phyloP scores from a whole-genome alignment of 164 flowering plant genomes.

The Piper betle region DNA sequence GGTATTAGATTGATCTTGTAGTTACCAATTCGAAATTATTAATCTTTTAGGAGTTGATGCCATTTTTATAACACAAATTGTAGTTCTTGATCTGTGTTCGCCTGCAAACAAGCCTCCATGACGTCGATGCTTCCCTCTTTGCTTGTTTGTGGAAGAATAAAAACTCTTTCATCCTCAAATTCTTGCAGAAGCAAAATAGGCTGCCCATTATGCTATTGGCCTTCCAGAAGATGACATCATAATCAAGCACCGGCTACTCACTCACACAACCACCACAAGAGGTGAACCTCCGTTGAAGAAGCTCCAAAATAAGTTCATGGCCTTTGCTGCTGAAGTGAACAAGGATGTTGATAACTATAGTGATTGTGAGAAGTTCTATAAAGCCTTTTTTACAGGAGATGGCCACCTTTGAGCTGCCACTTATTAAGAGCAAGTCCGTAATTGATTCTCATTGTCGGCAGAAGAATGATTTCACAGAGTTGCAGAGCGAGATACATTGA shows the following conservation, averaged over 20 bases:
- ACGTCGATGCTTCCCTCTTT: too few species aligned
- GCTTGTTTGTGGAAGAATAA: too few species aligned
- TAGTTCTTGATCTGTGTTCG: too few species aligned
- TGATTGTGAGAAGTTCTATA: constrained; percentile 65
- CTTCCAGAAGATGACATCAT: constrained; percentile 73
- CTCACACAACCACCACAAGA: constrained; percentile 91
- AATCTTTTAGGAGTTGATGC: too few species aligned
- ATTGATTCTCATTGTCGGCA: constrained; percentile 71
- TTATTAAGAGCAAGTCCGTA: constrained; percentile 80
- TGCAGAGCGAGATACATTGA: constrained; percentile 51
- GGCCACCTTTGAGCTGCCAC: constrained; percentile 84
- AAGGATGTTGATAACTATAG: constrained; percentile 57
- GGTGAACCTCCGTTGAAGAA: constrained; percentile 98
- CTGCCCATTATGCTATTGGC: constrained; percentile 70
- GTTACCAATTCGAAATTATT: too few species aligned
- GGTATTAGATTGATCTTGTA: too few species aligned
- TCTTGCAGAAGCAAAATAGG: too few species aligned
- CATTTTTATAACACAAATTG: too few species aligned
- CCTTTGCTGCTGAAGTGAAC: constrained; percentile 61
- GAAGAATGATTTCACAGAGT: constrained; percentile 77
- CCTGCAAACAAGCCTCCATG: too few species aligned
- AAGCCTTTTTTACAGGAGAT: constrained; percentile 81
- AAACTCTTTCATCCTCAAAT: too few species aligned
- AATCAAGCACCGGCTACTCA: constrained; percentile 87
- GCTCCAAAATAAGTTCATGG: constrained; percentile 85